Base-by-base conservation (phyloP, 2,329 filamentous ascomycete species). In the Periglandula ipomoeae region DNA sequence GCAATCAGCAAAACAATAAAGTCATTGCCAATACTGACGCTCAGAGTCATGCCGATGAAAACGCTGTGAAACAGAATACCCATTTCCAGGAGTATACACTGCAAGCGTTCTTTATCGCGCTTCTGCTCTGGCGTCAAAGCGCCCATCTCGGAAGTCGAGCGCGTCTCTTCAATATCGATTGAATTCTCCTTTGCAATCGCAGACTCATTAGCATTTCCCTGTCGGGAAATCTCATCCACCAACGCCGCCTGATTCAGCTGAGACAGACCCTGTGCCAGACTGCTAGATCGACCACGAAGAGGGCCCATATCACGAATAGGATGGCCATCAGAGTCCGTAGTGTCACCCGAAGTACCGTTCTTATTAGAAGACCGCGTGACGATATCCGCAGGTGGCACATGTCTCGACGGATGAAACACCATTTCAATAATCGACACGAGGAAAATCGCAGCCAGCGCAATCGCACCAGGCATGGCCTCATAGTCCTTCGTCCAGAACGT, bases 11-110 rank as follows among this genome's bases (percentile, higher is more conserved):
- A 81, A n/a, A 90, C 82, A 47, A 87, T 74, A 58, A 91, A 91
- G 4, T 84, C 79, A 8, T 82, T 81, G 1, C 86, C 86, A 1
- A 84, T 85, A 3, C 86, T 82, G 7, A 91, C 86, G 27, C 84
- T 87, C 38, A 91, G 74, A 3, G 87, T 85, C 84, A 90, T 89
- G 52, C 87, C 87, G 56, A 91, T 90, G 60, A 91, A 91, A 52
- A 90, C 73, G 60, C 81, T 86, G 57, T 67, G 65, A 48, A 67
- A 67, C 40, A 67, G 57, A 55, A 90, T 90, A 24, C 87, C 87
- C 24, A 85, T 83, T 68, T 91, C 87, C 15, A 90, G 76, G 48
- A 90, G 74, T 50, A 90, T 73, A 55, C 85, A 89, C 65, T 90
- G 86, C 10, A 90, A 70, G 55, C 89, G 77, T 56, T 84, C 76